Conservation (phyloP, 257 asterid genomes). For the Solanum pinnatisectum region DNA sequence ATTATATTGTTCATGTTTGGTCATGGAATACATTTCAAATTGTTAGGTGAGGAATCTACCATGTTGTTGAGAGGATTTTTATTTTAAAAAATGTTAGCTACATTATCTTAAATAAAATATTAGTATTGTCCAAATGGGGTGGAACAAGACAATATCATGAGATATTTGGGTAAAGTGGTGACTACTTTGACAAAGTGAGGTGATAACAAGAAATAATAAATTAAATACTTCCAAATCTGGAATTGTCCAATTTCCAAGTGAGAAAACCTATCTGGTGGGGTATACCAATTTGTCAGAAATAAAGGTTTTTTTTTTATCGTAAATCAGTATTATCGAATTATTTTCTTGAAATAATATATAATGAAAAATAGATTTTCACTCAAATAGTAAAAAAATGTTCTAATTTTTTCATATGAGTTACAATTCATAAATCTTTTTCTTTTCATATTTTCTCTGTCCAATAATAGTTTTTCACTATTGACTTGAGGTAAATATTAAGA, state of each 20-base stretch:
- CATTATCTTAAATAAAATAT: not conserved
- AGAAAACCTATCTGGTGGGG: constrained; percentile 23
- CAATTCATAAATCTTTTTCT: too few relatives aligned
- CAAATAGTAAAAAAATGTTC: rapidly evolving
- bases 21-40: not conserved
- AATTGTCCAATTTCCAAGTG: constrained; percentile 18
- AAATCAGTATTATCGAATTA: too few relatives aligned
- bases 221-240: constrained; percentile 17
- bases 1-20: not conserved
- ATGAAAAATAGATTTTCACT: too few relatives aligned
- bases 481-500: too few relatives aligned
- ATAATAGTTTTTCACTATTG: too few relatives aligned
- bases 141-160: constrained; percentile 7
- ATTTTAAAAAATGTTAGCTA: not conserved
- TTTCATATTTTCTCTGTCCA: too few relatives aligned
- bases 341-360: too few relatives aligned
- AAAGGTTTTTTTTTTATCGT: too few relatives aligned
- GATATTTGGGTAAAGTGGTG: constrained; percentile 14
- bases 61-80: not conserved
- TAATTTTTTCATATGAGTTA: too few relatives aligned
- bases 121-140: not conserved
- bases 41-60: not conserved
- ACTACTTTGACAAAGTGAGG: not conserved
- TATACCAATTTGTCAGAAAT: not conserved
- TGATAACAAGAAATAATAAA: constrained; percentile 4